phyloP scores from a whole-genome alignment of 139 green algal genomes.

The Volvox africanus region DNA sequence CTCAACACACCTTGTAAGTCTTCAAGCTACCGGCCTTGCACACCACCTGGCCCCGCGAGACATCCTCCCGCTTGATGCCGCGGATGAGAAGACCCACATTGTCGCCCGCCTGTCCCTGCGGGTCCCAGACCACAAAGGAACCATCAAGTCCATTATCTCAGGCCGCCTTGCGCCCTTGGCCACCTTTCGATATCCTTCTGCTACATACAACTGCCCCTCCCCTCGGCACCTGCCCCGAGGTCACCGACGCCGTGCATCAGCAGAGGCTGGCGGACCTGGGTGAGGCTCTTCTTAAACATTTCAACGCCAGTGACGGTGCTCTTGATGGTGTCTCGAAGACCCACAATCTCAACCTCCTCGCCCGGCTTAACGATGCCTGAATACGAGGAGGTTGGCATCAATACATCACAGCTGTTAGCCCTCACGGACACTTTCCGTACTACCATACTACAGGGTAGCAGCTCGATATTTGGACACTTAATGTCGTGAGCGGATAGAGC shows the following conservation, averaged over 20 bases:
- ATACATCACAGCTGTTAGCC: too few relatives aligned
- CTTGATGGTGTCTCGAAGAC: constrained; percentile 85
- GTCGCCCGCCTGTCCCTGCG: constrained; percentile 93
- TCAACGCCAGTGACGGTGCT: constrained; percentile 95
- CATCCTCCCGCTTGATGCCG: constrained; percentile 95
- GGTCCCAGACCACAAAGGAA: too few relatives aligned
- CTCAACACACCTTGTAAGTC: constrained; percentile 64
- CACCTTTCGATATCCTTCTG: too few relatives aligned
- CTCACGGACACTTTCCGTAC: too few relatives aligned
- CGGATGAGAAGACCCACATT: constrained; percentile 97
- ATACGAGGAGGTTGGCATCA: background rate
- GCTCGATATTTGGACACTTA: too few relatives aligned
- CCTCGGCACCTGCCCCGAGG: too few relatives aligned
- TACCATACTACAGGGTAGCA: too few relatives aligned
- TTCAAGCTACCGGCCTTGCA: constrained; percentile 92
- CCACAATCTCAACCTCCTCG: constrained; percentile 96
- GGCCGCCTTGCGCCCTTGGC: too few relatives aligned
- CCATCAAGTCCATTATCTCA: too few relatives aligned
- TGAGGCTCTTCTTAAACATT: constrained; percentile 99
- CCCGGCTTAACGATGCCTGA: constrained; percentile 91
- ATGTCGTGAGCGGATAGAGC: too few relatives aligned
- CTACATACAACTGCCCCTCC: too few relatives aligned
- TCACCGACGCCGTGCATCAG: too few relatives aligned
- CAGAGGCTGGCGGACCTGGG: constrained; percentile 6
- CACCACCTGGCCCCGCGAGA: constrained; percentile 91